Conservation (phyloP, 768 basidiomycete genomes). For the Suillus paluster region DNA sequence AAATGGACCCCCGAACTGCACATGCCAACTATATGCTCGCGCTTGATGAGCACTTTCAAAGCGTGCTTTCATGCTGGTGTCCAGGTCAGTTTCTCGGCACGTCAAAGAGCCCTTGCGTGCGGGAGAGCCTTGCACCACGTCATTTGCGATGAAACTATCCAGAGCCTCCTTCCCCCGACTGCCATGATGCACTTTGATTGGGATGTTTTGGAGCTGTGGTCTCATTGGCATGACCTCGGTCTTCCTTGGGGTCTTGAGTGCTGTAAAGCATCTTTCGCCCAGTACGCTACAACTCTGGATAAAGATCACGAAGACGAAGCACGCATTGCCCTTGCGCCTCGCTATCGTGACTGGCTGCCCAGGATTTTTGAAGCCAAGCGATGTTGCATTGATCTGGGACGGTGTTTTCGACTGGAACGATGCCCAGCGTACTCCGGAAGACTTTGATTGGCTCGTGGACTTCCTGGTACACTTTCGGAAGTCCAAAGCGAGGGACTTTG, state of each 20-base stretch:
- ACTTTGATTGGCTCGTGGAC: slow-evolving; percentile 11
- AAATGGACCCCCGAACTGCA: neutral
- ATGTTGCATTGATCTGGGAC: slow-evolving; percentile 3
- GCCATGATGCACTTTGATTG: neutral
- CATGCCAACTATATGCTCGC: neutral
- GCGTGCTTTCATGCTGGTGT: neutral
- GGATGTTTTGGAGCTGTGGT: neutral
- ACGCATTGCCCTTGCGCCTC: slow-evolving; percentile 8
- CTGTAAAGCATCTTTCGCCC: neutral
- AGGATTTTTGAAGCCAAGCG: neutral
- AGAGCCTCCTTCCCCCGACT: too few relatives aligned
- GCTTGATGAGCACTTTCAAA: neutral
- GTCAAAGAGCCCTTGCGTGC: slow-evolving; percentile 2
- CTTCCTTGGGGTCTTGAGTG: neutral
- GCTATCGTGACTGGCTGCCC: slow-evolving; percentile 3
- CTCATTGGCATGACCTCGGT: neutral
- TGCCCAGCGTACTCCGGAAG: neutral
- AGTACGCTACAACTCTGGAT: neutral
- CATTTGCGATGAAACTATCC: neutral
- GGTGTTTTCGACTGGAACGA: neutral
- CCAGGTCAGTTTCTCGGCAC: neutral
- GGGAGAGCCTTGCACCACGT: slow-evolving; percentile 2
- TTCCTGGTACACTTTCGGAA: slow-evolving; percentile 7
- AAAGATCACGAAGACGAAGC: neutral
- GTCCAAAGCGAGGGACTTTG: neutral